Conservation (phyloP, 179 eudicot species). For the Actinidia arguta region DNA sequence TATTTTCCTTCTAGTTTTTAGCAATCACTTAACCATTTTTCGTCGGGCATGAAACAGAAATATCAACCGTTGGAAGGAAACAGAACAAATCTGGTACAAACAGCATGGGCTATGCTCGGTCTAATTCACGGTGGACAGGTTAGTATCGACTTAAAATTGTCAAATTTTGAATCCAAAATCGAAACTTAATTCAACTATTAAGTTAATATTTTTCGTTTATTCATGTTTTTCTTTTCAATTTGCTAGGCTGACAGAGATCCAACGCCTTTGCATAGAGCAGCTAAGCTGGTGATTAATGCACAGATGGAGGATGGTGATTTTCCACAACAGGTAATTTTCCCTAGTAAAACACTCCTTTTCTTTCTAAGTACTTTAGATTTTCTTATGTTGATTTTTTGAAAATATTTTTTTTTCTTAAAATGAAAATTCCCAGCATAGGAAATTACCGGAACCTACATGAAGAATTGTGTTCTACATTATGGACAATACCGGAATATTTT, state of each 20-base stretch:
- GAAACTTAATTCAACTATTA: neutral
- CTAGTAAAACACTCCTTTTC: neutral
- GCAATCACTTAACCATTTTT: too few species aligned
- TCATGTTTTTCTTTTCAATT: neutral
- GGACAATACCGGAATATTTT: too few species aligned
- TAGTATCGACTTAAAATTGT: neutral
- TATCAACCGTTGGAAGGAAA: constrained; percentile 50
- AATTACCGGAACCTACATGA: constrained; percentile 40
- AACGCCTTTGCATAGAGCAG: constrained; percentile 54
- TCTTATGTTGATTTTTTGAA: neutral
- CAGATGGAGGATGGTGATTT: constrained; percentile 60
- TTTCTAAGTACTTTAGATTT: neutral
- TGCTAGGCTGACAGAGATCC: constrained; percentile 57
- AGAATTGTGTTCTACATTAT: constrained; percentile 46
- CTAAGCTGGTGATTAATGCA: constrained; percentile 53
- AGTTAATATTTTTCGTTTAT: neutral
- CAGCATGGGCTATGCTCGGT: constrained; percentile 67
- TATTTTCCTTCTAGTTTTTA: neutral
- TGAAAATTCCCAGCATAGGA: constrained; percentile 23
- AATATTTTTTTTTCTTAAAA: neutral
- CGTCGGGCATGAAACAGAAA: constrained; percentile 32
- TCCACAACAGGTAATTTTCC: constrained; percentile 52
- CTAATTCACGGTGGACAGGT: constrained; percentile 53
- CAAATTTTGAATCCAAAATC: neutral
- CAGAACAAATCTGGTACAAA: constrained; percentile 53